Conservation (phyloP, 106 monocot genomes). For the Dendrobium nobile region DNA sequence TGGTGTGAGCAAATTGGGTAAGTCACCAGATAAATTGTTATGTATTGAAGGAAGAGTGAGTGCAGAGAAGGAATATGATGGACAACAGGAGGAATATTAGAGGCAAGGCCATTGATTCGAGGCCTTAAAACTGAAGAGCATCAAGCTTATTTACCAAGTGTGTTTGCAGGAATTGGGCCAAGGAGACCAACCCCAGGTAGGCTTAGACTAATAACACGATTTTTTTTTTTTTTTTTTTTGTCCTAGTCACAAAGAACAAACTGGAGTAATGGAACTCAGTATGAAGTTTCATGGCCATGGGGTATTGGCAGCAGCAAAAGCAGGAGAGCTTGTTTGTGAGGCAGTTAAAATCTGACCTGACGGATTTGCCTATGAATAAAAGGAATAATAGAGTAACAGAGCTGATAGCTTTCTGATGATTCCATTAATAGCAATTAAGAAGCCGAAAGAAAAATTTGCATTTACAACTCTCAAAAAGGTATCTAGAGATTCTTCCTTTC, state of each 20-base stretch:
- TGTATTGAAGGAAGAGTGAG: slow-evolving; percentile 78
- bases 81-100: slow-evolving; percentile 56
- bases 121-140: slow-evolving; percentile 68
- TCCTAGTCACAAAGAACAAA: slow-evolving; percentile 78
- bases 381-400: slow-evolving; percentile 19
- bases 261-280: slow-evolving; percentile 40
- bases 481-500: background rate
- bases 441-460: background rate
- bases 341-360: slow-evolving; percentile 56
- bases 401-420: slow-evolving; percentile 9
- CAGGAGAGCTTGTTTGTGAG: slow-evolving; percentile 74
- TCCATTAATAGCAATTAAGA: slow-evolving; percentile 25
- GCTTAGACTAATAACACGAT: slow-evolving; percentile 62
- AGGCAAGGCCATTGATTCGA: slow-evolving; percentile 63
- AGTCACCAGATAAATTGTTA: slow-evolving; percentile 68
- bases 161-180: slow-evolving; percentile 64
- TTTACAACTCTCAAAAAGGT: background rate
- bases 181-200: slow-evolving; percentile 68
- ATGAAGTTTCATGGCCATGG: slow-evolving; percentile 75
- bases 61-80: slow-evolving; percentile 58
- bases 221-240: no score
- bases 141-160: slow-evolving; percentile 84
- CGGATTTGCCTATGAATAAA: slow-evolving; percentile 11
- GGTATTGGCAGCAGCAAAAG: slow-evolving; percentile 54
- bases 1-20: slow-evolving; percentile 47